phyloP scores from a whole-genome alignment of 345 rosid species.

The Pugionium dolabratum region DNA sequence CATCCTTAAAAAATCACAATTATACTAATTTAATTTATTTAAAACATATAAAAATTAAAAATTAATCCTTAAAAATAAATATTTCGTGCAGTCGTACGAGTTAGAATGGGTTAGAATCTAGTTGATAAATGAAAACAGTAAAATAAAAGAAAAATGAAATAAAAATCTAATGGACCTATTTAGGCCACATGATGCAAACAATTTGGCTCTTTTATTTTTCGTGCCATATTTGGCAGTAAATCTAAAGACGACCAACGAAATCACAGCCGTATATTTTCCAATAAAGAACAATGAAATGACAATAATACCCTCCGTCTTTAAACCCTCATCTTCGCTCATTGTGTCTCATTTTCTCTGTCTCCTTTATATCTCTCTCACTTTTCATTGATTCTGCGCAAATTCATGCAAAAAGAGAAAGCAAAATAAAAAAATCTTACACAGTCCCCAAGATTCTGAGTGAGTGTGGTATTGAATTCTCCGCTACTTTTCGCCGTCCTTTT shows the following conservation, averaged over 20 bases:
- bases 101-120: too few relatives aligned
- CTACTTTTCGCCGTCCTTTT: constrained; percentile 23
- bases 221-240: too few relatives aligned
- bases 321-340: constrained; percentile 8
- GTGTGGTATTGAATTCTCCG: constrained; percentile 33
- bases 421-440: constrained; percentile 20
- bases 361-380: neutral
- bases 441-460: constrained; percentile 32
- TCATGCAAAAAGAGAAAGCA: constrained; percentile 30
- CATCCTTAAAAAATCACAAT: too few relatives aligned
- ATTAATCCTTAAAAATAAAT: too few relatives aligned
- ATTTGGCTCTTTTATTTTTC: too few relatives aligned
- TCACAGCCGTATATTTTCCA: constrained; percentile 5
- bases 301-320: constrained; percentile 3
- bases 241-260: constrained; percentile 15
- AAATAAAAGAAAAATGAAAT: too few relatives aligned
- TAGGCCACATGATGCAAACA: too few relatives aligned
- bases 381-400: constrained; percentile 21
- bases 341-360: neutral
- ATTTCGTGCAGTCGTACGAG: too few relatives aligned
- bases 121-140: too few relatives aligned
- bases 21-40: too few relatives aligned
- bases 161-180: too few relatives aligned
- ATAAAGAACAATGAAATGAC: constrained; percentile 20
- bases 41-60: too few relatives aligned